Evolutionary conservation across 768 basidiomycete genomes (phyloP).

Genomic region (Gloeopeniophorella convolvens): DNA sequence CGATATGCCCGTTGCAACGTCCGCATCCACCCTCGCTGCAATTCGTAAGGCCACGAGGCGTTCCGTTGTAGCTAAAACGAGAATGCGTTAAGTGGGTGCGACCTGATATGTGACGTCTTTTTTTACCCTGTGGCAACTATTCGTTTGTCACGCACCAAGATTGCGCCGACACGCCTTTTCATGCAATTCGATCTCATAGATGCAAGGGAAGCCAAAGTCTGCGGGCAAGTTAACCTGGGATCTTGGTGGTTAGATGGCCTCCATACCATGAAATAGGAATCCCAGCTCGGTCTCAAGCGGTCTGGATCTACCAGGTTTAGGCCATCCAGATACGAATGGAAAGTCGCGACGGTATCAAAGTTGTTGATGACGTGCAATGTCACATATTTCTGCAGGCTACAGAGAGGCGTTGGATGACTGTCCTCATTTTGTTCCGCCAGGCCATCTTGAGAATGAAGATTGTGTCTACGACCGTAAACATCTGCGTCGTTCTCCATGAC

Average conservation of each 20-base stretch:
- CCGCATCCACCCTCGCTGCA: constrained; percentile 90
- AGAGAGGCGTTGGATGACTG: constrained; percentile 16
- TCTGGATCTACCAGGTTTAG: constrained; percentile 66
- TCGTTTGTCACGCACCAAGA: constrained; percentile 80
- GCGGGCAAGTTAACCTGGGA: constrained; percentile 8
- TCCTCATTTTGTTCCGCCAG: neutral
- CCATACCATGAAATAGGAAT: constrained; percentile 91
- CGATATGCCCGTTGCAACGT: constrained; percentile 59
- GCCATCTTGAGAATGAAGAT: neutral
- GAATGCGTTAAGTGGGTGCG: neutral
- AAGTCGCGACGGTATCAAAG: constrained; percentile 45
- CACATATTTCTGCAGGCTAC: constrained; percentile 40
- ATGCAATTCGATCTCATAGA: constrained; percentile 92
- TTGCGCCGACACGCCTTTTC: constrained; percentile 93
- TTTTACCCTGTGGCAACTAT: constrained; percentile 72
- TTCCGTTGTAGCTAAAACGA: constrained; percentile 83
- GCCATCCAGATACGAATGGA: constrained; percentile 58
- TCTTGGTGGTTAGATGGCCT: neutral
- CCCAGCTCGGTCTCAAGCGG: constrained; percentile 85
- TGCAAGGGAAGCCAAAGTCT: constrained; percentile 88
- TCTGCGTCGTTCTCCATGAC: constrained; percentile 62
- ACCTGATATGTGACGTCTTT: constrained; percentile 1
- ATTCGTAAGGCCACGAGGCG: constrained; percentile 82
- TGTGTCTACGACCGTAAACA: constrained; percentile 45
- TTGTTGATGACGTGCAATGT: constrained; percentile 58